Evolutionary conservation across 2,329 filamentous ascomycete genomes (phyloP).

Genomic region (Fusarium abutilonis): DNA sequence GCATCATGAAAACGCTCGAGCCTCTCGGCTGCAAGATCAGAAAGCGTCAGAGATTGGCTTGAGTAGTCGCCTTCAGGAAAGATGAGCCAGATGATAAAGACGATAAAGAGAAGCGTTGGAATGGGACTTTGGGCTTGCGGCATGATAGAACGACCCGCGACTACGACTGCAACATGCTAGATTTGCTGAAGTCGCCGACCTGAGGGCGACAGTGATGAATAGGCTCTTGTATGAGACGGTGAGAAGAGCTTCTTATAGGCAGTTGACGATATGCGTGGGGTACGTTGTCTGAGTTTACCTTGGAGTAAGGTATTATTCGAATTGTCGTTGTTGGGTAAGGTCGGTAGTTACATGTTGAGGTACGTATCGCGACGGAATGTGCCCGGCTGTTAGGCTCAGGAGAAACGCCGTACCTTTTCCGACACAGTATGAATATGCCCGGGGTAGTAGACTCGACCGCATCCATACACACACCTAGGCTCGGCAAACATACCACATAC

Average conservation of each 20-base stretch:
- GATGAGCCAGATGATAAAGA: conserved; percentile 54
- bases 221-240: not conserved
- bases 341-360: conserved; percentile 4
- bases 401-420: conserved; percentile 39
- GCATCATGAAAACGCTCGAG: conserved; percentile 63
- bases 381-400: conserved; percentile 8
- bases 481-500: conserved; percentile 7
- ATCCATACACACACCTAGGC: conserved; percentile 20
- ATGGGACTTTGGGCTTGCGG: conserved; percentile 57
- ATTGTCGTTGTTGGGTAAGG: not conserved
- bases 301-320: not conserved
- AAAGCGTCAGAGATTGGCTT: conserved; percentile 48
- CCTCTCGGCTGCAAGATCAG: conserved; percentile 55
- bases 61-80: conserved; percentile 52
- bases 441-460: too few relatives aligned
- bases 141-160: conserved; percentile 52
- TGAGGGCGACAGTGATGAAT: conserved; percentile 13
- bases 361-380: conserved; percentile 22
- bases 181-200: conserved; percentile 11
- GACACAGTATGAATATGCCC: conserved; percentile 39
- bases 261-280: not conserved
- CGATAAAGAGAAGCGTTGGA: conserved; percentile 45
- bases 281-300: conserved; percentile 9
- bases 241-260: not conserved
- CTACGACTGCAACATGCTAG: conserved; percentile 43